Evolutionary conservation across 805 yeast species (phyloP), one percentile per base, ranked within the genome.

Genomic region (Saturnispora ahearnii): DNA sequence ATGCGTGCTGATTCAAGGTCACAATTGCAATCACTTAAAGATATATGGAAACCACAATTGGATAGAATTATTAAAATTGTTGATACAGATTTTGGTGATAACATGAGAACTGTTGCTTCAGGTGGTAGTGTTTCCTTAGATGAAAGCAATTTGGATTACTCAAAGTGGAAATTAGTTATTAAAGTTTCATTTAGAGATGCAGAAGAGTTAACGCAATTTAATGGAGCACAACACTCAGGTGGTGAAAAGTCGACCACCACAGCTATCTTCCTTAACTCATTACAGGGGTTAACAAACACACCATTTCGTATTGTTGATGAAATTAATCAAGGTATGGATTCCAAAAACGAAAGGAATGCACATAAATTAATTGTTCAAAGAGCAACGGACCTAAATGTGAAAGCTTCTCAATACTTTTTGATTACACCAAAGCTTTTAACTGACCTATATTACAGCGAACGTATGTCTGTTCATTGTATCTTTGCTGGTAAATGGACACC

Each of bases 271-370:
- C 77, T 93, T 61, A 86, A 93, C 73, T 82, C 98, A 1, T 71
- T 93, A 54, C 99, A 93, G 68, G 91, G 89, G 10, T 73, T 85
- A 51, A 82, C 97, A 0, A 76, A 77, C 29, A 87, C 96, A 0
- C 98, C 99, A 9, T 88, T 93, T 61, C 73, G 98, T 61, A 90
- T 91, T 3, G 96, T 93, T 7, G 99, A 93, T 67, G 99, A 93
- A 71, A 95, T 93, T 54, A 93, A 93, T 63, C 99, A 93, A 69
- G 99, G 99, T 57, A 90, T 93, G 98, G 99, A 93, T 68, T 85
- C 95, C 11, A 78, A 78, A 53, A 93, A 93, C 61, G 99, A 93
- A 65, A 78, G 90, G 54, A 73, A 79, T 68, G 90, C 93, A 2
- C 96, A 91, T 62, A 77, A 78, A 54, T 78, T 87, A 54, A 81